These are phyloP conservation scores for Urochloa ruziziensis DNA, from an alignment of 176 grass and related monocot species.

Conservation along the genomic window DNA sequence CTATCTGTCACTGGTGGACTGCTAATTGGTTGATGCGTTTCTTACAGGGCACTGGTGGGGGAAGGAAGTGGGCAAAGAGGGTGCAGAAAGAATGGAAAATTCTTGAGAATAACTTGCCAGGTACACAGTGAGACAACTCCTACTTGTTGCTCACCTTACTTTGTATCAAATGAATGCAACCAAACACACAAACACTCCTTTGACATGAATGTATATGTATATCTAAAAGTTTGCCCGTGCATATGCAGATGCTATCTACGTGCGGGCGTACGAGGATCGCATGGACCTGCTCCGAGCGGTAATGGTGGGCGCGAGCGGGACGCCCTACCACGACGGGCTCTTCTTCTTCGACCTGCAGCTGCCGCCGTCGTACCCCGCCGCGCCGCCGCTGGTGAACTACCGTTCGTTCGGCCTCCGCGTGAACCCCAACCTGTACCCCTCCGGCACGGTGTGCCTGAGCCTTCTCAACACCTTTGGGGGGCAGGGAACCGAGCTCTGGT, in stretches of 20 bases:
- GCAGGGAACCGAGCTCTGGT: not conserved
- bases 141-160: no score
- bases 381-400: constrained; percentile 18
- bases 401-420: not conserved
- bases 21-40: not conserved
- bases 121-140: no score
- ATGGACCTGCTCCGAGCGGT: constrained; percentile 17
- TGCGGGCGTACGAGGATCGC: no score
- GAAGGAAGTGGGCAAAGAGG: not conserved
- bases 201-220: no score
- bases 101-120: not conserved
- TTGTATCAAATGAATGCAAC: no score
- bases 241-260: no score
- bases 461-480: constrained; percentile 12
- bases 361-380: not conserved
- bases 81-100: constrained; percentile 26
- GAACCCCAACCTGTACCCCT: constrained; percentile 37
- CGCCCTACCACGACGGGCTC: constrained; percentile 19
- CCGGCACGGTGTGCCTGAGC: constrained; percentile 28
- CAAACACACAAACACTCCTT: no score
- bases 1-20: not conserved
- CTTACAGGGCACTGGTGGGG: not conserved
- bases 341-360: constrained; percentile 30
- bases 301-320: constrained; percentile 7
- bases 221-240: no score